Evolutionary conservation across 768 basidiomycete genomes (phyloP).

Genomic region (Mycena polygramma): DNA sequence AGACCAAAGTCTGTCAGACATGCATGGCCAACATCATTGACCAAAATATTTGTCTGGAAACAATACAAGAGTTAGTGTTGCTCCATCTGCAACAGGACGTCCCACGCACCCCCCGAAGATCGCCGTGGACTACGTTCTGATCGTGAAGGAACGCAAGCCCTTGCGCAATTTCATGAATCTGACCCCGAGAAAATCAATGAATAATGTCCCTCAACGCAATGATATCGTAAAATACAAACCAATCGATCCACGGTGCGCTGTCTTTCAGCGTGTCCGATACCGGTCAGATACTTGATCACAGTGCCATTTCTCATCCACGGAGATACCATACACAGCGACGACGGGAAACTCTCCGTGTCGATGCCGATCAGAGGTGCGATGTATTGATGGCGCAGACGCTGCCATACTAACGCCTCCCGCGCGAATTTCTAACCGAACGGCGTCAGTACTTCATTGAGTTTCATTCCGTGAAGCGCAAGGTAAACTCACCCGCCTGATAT

Average conservation of each 20-base stretch:
- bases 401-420: conserved; percentile 43
- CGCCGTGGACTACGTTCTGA: conserved; percentile 36
- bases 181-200: too few relatives aligned
- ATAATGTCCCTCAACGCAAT: too few relatives aligned
- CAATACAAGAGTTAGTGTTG: too few relatives aligned
- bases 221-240: conserved; percentile 29
- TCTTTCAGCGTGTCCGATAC: conserved; percentile 12
- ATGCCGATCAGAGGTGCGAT: conserved; percentile 42
- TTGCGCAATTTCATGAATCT: conserved; percentile 38
- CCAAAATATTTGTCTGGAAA: conserved; percentile 38
- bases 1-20: conserved; percentile 39
- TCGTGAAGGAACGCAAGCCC: conserved; percentile 37
- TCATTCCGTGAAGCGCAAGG: too few relatives aligned
- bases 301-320: conserved; percentile 47
- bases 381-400: conserved; percentile 34
- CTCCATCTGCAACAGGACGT: too few relatives aligned
- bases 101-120: conserved; percentile 32
- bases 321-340: conserved; percentile 40
- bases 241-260: conserved; percentile 25
- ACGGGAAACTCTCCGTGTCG: conserved; percentile 36
- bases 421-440: conserved; percentile 43
- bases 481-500: conserved; percentile 25
- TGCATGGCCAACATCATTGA: conserved; percentile 24
- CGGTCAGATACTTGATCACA: conserved; percentile 38
- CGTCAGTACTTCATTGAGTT: too few relatives aligned